These are phyloP conservation scores for Botrytis tulipae DNA, from an alignment of 2,329 filamentous ascomycete species.

Conservation along the genomic window DNA sequence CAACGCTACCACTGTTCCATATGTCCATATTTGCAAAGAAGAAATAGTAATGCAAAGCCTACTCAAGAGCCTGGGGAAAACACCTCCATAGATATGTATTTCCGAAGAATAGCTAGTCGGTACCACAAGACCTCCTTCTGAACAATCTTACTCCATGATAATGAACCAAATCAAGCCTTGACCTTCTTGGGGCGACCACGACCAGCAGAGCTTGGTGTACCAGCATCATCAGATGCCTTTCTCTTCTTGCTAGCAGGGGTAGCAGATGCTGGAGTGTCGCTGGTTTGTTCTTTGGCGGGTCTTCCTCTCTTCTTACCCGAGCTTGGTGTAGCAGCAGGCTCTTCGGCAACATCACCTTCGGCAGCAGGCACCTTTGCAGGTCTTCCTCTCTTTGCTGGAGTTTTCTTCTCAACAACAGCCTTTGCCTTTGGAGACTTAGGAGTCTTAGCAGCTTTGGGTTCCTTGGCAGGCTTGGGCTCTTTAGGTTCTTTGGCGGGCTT, in stretches of 20 bases:
- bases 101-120: too few species aligned
- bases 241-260: conserved; percentile 21
- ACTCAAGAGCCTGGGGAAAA: background rate
- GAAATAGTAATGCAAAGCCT: background rate
- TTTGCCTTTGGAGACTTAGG: background rate
- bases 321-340: conserved; percentile 2
- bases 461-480: background rate
- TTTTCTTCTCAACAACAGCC: conserved; percentile 3
- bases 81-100: background rate
- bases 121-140: background rate
- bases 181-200: conserved; percentile 21
- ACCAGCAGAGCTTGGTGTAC: conserved; percentile 6
- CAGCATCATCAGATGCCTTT: conserved; percentile 16
- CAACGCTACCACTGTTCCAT: background rate
- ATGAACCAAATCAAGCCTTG: conserved; percentile 2
- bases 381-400: conserved; percentile 16
- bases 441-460: background rate
- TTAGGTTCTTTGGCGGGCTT: background rate
- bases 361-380: conserved; percentile 1
- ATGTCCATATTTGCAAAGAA: background rate
- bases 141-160: background rate
- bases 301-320: conserved; percentile 17
- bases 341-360: background rate
- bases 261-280: background rate
- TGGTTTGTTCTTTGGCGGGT: background rate